A percentile compares a stretch with the other conserved stretches of the same genome.
Evolutionary conservation across 345 rosid species (phyloP).

Genomic region (Murraya paniculata): DNA sequence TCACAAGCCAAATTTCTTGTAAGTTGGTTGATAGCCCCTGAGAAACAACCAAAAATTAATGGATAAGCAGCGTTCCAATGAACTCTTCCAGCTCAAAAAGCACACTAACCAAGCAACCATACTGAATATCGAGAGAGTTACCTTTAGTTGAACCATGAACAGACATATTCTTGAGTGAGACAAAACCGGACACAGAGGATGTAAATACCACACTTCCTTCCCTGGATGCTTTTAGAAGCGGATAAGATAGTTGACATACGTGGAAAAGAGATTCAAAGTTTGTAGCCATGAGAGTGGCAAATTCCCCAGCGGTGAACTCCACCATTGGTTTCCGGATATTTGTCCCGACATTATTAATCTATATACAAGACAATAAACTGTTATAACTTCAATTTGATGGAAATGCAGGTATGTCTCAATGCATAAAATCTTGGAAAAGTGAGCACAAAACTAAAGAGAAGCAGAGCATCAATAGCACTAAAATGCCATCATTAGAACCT

Average conservation of each 20-base stretch:
- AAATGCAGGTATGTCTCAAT: background rate
- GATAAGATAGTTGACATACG: constrained; percentile 70
- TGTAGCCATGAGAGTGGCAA: constrained; percentile 55
- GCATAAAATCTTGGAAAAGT: background rate
- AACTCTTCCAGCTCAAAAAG: background rate
- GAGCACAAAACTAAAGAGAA: background rate
- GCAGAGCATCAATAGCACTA: background rate
- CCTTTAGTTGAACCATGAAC: constrained; percentile 83
- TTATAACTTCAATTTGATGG: background rate
- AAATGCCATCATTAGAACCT: background rate
- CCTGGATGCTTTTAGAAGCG: constrained; percentile 56
- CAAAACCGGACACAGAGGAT: constrained; percentile 75
- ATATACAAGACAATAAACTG: constrained; percentile 4
- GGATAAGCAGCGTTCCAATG: background rate
- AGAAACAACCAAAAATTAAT: constrained; percentile 14
- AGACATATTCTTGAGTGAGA: constrained; percentile 69
- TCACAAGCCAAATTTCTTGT: constrained; percentile 74
- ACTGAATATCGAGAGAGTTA: constrained; percentile 11
- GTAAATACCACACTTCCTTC: constrained; percentile 60
- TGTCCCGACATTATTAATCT: constrained; percentile 82
- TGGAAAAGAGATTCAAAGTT: constrained; percentile 78
- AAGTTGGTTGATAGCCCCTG: constrained; percentile 79
- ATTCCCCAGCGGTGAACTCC: constrained; percentile 54
- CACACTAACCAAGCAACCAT: background rate
- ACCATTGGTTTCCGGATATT: constrained; percentile 64